Conservation (phyloP, 2,329 filamentous ascomycete genomes). For the Sclerotinia subarctica region DNA sequence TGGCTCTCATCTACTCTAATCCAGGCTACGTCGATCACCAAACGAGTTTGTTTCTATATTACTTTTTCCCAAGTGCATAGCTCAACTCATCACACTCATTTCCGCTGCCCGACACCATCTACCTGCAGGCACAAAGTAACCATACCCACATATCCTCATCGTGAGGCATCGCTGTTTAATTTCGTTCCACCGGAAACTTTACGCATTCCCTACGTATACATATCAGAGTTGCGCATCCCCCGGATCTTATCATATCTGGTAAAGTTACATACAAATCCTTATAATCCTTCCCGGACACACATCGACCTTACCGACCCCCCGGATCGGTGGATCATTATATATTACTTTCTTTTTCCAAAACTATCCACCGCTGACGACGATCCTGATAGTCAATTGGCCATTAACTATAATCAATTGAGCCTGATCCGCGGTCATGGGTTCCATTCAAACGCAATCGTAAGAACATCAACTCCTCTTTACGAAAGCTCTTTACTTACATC, state of each 20-base stretch:
- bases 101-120: constrained; percentile 31
- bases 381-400: constrained; percentile 30
- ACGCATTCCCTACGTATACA: constrained; percentile 43
- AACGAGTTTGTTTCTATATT: constrained; percentile 45
- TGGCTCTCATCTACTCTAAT: constrained; percentile 52
- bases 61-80: constrained; percentile 36
- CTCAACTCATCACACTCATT: constrained; percentile 45
- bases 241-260: constrained; percentile 36
- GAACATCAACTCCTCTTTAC: constrained; percentile 35
- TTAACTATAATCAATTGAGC: constrained; percentile 31
- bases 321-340: constrained; percentile 30
- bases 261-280: constrained; percentile 32
- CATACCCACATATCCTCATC: constrained; percentile 40
- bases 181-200: constrained; percentile 39
- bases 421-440: constrained; percentile 47
- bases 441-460: constrained; percentile 53
- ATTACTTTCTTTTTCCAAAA: constrained; percentile 25
- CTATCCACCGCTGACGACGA: constrained; percentile 37
- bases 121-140: constrained; percentile 37
- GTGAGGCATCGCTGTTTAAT: constrained; percentile 43
- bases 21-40: constrained; percentile 39
- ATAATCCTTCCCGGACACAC: constrained; percentile 22
- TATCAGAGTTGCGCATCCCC: constrained; percentile 39
- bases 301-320: constrained; percentile 20
- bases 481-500: constrained; percentile 41